Conservation (phyloP, 805 yeast genomes). For the Yamadazyma phyllophila region DNA sequence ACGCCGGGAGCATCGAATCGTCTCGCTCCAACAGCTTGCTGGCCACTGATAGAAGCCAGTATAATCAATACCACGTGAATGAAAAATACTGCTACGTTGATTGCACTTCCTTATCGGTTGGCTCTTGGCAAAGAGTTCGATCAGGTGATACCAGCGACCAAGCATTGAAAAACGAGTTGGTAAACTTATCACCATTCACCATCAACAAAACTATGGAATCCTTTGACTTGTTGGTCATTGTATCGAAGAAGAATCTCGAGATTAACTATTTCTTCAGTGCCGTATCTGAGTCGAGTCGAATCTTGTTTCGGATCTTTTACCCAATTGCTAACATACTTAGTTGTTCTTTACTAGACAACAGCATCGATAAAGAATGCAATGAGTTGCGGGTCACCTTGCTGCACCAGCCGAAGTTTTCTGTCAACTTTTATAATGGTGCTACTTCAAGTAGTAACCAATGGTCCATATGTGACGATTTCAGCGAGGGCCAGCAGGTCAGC, state of each 20-base stretch:
- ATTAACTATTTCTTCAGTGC: slow-evolving; percentile 79
- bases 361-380: slow-evolving; percentile 34
- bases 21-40: slow-evolving; percentile 24
- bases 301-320: slow-evolving; percentile 69
- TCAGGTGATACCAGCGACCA: slow-evolving; percentile 52
- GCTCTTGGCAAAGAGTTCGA: slow-evolving; percentile 77
- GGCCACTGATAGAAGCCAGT: slow-evolving; percentile 2
- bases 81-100: slow-evolving; percentile 69
- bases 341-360: slow-evolving; percentile 55
- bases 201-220: slow-evolving; percentile 62
- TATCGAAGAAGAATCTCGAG: slow-evolving; percentile 68
- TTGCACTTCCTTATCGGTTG: slow-evolving; percentile 66
- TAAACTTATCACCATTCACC: slow-evolving; percentile 67
- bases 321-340: slow-evolving; percentile 60
- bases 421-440: slow-evolving; percentile 60
- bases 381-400: slow-evolving; percentile 52
- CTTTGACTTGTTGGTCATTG: slow-evolving; percentile 68
- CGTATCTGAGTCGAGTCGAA: slow-evolving; percentile 62
- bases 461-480: slow-evolving; percentile 81
- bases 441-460: slow-evolving; percentile 59
- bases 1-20: slow-evolving; percentile 17
- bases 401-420: slow-evolving; percentile 76
- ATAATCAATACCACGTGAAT: slow-evolving; percentile 43
- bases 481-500: slow-evolving; percentile 79
- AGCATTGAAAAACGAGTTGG: slow-evolving; percentile 43